Evolutionary conservation across 2,329 filamentous ascomycete genomes (phyloP).

Genomic region (Drechslerella dactyloides): DNA sequence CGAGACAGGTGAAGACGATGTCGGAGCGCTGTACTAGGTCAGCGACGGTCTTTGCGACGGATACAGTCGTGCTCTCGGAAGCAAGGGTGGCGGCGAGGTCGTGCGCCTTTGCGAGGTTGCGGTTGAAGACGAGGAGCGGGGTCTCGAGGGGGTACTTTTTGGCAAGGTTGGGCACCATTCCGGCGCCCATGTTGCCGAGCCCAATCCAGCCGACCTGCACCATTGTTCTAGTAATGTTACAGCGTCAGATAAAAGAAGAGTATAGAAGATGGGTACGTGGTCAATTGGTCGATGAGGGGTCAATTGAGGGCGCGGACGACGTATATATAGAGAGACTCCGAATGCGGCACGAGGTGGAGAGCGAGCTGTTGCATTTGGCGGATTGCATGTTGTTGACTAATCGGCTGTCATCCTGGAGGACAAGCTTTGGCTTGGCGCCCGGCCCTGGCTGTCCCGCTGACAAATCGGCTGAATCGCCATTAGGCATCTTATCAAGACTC

Average conservation of each 20-base stretch:
- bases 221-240: conserved; percentile 18
- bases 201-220: conserved; percentile 76
- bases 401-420: neutral
- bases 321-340: neutral
- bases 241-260: too few species aligned
- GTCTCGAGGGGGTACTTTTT: conserved; percentile 74
- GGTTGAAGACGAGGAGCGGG: conserved; percentile 81
- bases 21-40: conserved; percentile 72
- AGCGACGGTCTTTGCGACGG: conserved; percentile 65
- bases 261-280: neutral
- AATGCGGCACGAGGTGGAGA: neutral
- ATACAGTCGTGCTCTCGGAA: conserved; percentile 13
- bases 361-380: neutral
- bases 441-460: conserved; percentile 7
- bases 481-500: too few species aligned
- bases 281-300: neutral
- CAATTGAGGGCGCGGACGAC: neutral
- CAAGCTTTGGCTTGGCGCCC: too few species aligned
- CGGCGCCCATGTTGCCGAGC: conserved; percentile 83
- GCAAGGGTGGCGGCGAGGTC: conserved; percentile 66
- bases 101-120: conserved; percentile 70
- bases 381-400: neutral
- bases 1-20: conserved; percentile 81
- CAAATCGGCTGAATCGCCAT: conserved; percentile 41
- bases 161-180: conserved; percentile 83